phyloP scores from a whole-genome alignment of 495 filamentous ascomycete species.

The Melanomma pulvis-pyrius region DNA sequence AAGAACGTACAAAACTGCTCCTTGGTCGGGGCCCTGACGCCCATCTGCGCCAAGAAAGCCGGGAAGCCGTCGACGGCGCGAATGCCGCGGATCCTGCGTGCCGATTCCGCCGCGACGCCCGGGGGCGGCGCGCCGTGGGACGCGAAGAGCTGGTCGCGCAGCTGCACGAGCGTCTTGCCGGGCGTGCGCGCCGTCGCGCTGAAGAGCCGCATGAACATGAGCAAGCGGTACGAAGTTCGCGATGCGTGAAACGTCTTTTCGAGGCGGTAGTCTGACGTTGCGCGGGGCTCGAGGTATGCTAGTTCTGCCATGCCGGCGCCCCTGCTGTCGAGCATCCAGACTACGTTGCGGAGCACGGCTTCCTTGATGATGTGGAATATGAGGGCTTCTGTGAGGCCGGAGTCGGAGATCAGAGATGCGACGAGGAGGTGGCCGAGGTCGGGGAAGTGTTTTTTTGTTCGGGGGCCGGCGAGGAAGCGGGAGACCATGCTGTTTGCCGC shows the following conservation, averaged over 20 bases:
- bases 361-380: conserved; percentile 53
- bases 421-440: conserved; percentile 56
- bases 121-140: conserved; percentile 53
- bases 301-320: conserved; percentile 49
- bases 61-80: conserved; percentile 51
- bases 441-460: conserved; percentile 49
- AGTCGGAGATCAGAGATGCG: conserved; percentile 51
- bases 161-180: conserved; percentile 42
- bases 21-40: conserved; percentile 38
- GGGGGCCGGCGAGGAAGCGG: conserved; percentile 46
- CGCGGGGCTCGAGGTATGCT: conserved; percentile 50
- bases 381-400: conserved; percentile 48
- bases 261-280: conserved; percentile 52
- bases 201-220: conserved; percentile 59
- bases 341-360: conserved; percentile 52
- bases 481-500: conserved; percentile 40
- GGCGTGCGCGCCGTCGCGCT: conserved; percentile 48
- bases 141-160: conserved; percentile 53
- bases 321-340: conserved; percentile 54
- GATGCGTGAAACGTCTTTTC: conserved; percentile 52
- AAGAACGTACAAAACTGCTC: conserved; percentile 47
- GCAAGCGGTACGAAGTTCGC: conserved; percentile 54
- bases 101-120: conserved; percentile 48
- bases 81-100: conserved; percentile 50
- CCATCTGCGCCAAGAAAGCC: conserved; percentile 51